phyloP scores from a whole-genome alignment of 768 basidiomycete genomes.

The Hydnomerulius pinastri region DNA sequence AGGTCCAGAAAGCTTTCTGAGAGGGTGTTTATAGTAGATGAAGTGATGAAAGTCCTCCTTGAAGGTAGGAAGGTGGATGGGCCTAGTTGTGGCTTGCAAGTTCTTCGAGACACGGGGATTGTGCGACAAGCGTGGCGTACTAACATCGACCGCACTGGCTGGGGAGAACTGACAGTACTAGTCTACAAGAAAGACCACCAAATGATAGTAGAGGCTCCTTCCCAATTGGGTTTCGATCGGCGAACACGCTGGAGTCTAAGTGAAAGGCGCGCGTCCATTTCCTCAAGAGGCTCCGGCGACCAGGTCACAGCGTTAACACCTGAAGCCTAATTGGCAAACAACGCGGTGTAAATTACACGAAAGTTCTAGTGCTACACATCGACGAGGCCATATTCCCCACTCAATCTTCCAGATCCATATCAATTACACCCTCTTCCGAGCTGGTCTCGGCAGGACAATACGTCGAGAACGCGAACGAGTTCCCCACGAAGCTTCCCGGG shows the following conservation, averaged over 20 bases:
- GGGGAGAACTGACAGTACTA: too few relatives aligned
- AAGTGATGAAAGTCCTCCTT: conserved; percentile 24
- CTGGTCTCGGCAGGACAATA: conserved; percentile 85
- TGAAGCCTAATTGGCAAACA: neutral
- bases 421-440: conserved; percentile 73
- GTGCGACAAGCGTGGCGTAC: conserved; percentile 18
- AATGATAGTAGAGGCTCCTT: too few relatives aligned
- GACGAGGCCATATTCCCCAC: neutral
- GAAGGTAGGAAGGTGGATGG: conserved; percentile 2
- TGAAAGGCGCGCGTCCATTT: too few relatives aligned
- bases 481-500: conserved; percentile 88
- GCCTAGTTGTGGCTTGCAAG: conserved; percentile 7
- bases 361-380: neutral
- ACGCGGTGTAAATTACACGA: neutral
- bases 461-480: conserved; percentile 82
- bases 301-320: too few relatives aligned
- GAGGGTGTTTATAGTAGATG: conserved; percentile 38
- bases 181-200: too few relatives aligned
- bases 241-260: too few relatives aligned
- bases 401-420: conserved; percentile 41
- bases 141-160: conserved; percentile 23
- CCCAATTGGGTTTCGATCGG: too few relatives aligned
- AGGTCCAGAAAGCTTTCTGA: conserved; percentile 76
- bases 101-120: conserved; percentile 5
- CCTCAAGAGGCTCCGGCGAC: too few relatives aligned